Evolutionary conservation across 129 eudicot species (phyloP).

Genomic region (Artemisia annua): DNA sequence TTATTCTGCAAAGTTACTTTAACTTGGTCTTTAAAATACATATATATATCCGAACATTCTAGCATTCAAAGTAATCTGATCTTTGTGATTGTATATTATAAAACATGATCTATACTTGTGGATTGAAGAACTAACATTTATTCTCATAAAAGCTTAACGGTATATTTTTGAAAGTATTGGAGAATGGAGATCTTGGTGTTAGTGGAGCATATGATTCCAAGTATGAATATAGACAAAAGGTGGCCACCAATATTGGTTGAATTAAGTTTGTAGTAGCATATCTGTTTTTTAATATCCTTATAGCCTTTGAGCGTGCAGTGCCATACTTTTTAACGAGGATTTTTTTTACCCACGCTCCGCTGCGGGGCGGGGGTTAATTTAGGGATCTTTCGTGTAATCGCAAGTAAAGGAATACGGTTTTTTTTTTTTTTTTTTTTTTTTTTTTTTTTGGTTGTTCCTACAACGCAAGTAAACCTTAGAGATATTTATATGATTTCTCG

Average conservation of each 20-base stretch:
- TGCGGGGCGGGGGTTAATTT: too few relatives aligned
- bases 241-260: constrained; percentile 31
- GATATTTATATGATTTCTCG: too few relatives aligned
- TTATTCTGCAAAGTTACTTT: constrained; percentile 18
- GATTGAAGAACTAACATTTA: neutral
- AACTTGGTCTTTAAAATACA: neutral
- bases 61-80: constrained; percentile 5
- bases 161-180: neutral
- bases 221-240: constrained; percentile 20
- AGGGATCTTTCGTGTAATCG: too few relatives aligned
- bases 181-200: constrained; percentile 4
- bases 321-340: too few relatives aligned
- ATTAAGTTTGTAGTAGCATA: constrained; percentile 4
- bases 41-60: constrained; percentile 7
- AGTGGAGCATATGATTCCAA: constrained; percentile 40
- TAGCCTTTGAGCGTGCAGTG: constrained; percentile 2
- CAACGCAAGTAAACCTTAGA: too few relatives aligned
- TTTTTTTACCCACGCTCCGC: too few relatives aligned
- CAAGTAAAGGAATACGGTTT: too few relatives aligned
- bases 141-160: neutral
- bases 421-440: too few relatives aligned
- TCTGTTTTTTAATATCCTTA: constrained; percentile 10
- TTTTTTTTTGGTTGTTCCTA: too few relatives aligned
- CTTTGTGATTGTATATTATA: constrained; percentile 6
- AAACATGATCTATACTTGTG: constrained; percentile 7